phyloP scores from a whole-genome alignment of 2,329 filamentous ascomycete genomes.

The Rachicladosporium sp. region DNA sequence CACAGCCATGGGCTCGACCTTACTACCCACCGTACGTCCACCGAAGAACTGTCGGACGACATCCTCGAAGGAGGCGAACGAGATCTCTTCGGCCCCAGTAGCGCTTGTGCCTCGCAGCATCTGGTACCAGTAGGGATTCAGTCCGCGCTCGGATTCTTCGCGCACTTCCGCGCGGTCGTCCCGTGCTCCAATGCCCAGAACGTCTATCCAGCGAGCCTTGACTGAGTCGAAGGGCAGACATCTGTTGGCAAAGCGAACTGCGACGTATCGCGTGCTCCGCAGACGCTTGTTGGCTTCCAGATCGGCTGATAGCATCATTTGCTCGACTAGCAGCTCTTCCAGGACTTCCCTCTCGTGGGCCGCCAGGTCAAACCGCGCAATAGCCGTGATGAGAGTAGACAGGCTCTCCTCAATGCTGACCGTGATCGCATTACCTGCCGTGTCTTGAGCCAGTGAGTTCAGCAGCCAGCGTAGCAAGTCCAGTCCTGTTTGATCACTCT shows the following conservation, averaged over 20 bases:
- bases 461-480: constrained; percentile 67
- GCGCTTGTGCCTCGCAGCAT: constrained; percentile 41
- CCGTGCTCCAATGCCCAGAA: constrained; percentile 62
- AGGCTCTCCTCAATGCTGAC: constrained; percentile 84
- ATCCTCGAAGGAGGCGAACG: constrained; percentile 33
- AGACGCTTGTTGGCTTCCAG: constrained; percentile 17
- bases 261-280: constrained; percentile 66
- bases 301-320: constrained; percentile 29
- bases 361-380: constrained; percentile 33
- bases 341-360: constrained; percentile 31
- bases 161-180: constrained; percentile 69
- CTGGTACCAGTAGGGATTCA: constrained; percentile 65
- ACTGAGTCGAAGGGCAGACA: constrained; percentile 72
- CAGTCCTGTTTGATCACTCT: constrained; percentile 30
- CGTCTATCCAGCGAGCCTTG: constrained; percentile 73
- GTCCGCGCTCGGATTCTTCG: constrained; percentile 79
- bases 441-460: constrained; percentile 67
- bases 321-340: constrained; percentile 50
- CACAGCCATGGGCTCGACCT: constrained; percentile 13
- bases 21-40: constrained; percentile 16
- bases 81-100: constrained; percentile 15
- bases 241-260: constrained; percentile 79
- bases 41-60: constrained; percentile 35
- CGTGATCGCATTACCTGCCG: constrained; percentile 57
- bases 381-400: constrained; percentile 59